Percentiles rank a stretch among this genome's conserved stretches.
phyloP scores from a whole-genome alignment of 495 filamentous ascomycete genomes.

The Hypoxylon fragiforme region DNA sequence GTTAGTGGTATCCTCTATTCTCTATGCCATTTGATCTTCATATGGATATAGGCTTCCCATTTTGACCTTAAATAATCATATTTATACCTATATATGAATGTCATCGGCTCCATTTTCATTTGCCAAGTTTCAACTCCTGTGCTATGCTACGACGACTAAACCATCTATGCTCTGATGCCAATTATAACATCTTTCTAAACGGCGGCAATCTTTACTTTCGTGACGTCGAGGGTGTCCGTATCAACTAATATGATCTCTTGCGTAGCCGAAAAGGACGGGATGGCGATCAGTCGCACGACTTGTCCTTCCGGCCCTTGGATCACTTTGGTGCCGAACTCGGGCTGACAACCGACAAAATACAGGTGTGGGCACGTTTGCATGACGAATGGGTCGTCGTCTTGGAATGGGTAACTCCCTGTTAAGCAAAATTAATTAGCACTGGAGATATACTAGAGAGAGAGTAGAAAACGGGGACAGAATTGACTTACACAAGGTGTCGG shows the following conservation, averaged over 20 bases:
- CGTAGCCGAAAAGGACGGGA: constrained; percentile 81
- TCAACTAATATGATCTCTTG: constrained; percentile 85
- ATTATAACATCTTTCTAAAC: constrained; percentile 5
- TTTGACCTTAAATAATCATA: too few species aligned
- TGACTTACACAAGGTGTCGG: constrained; percentile 88
- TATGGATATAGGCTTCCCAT: too few species aligned
- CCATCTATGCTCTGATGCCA: not conserved
- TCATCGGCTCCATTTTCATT: too few species aligned
- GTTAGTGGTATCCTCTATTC: too few species aligned
- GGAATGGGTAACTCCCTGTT: constrained; percentile 91
- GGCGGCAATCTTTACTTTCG: constrained; percentile 60
- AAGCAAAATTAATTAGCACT: too few species aligned
- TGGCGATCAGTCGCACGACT: constrained; percentile 70
- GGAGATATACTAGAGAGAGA: too few species aligned
- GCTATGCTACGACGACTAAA: too few species aligned
- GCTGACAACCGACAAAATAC: constrained; percentile 88
- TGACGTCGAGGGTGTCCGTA: constrained; percentile 76
- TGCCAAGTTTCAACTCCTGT: too few species aligned
- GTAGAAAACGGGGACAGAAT: not conserved
- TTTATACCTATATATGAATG: too few species aligned
- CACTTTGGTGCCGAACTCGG: constrained; percentile 73
- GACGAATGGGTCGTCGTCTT: constrained; percentile 87
- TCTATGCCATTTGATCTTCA: too few species aligned
- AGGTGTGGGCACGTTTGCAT: constrained; percentile 81
- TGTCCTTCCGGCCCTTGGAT: constrained; percentile 65